These are phyloP conservation scores for Sporothrix phasma DNA, from an alignment of 2,329 filamentous ascomycete genomes.

Conservation along the genomic window DNA sequence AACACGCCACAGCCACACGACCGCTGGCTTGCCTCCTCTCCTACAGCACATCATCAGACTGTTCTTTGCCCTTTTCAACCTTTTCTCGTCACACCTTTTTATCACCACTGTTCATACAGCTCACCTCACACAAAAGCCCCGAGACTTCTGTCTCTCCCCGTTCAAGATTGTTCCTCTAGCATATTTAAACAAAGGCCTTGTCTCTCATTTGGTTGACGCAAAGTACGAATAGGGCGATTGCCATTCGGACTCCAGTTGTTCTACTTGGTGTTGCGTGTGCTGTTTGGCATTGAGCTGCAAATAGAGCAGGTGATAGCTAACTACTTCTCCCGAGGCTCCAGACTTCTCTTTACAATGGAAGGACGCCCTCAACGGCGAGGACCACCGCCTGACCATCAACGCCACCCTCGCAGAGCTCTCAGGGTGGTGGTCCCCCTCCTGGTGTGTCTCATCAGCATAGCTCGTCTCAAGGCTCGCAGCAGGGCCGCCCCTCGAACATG, in stretches of 20 bases:
- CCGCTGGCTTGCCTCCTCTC: not conserved
- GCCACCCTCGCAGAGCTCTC: conserved; percentile 9
- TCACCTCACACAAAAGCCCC: too few species aligned
- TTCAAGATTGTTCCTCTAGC: not conserved
- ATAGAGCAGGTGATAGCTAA: not conserved
- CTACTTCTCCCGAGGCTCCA: not conserved
- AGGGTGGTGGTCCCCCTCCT: conserved; percentile 4
- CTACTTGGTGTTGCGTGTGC: not conserved
- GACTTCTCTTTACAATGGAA: not conserved
- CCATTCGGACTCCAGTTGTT: not conserved
- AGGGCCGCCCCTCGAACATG: conserved; percentile 1
- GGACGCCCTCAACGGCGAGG: not conserved
- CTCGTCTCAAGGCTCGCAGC: not conserved
- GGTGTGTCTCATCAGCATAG: conserved; percentile 1
- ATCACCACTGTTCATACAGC: too few species aligned
- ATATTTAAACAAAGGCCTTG: too few species aligned
- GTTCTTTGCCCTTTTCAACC: not conserved
- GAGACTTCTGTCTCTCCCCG: too few species aligned
- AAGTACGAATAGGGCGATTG: not conserved
- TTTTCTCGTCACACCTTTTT: too few species aligned
- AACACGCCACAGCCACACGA: not conserved
- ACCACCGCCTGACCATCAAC: not conserved
- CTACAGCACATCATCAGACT: not conserved
- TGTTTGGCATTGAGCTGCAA: not conserved
- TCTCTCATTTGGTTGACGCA: not conserved